Conservation (phyloP, 257 asterid genomes). For the Penstemon newberryi region DNA sequence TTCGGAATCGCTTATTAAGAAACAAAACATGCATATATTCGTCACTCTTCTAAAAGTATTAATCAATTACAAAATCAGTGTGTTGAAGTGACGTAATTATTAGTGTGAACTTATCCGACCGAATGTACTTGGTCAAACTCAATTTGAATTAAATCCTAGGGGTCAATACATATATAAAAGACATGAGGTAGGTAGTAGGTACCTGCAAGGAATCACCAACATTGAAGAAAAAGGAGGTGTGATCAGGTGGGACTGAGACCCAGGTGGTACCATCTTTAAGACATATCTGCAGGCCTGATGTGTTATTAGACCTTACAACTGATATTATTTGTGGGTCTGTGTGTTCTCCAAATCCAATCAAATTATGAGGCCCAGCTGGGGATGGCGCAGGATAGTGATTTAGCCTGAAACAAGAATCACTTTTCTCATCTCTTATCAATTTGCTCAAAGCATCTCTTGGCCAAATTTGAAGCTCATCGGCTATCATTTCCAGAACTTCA, state of each 20-base stretch:
- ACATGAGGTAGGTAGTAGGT: neutral
- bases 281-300: constrained; percentile 42
- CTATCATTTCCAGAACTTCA: constrained; percentile 49
- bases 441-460: constrained; percentile 31
- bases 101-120: no score
- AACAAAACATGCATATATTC: no score
- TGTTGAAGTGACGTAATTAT: no score
- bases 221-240: constrained; percentile 48
- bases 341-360: constrained; percentile 60
- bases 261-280: constrained; percentile 39
- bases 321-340: constrained; percentile 58
- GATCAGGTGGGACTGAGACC: constrained; percentile 51
- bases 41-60: no score
- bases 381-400: constrained; percentile 54
- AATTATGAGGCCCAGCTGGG: constrained; percentile 30
- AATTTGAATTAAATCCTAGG: no score
- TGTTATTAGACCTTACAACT: constrained; percentile 40
- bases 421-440: constrained; percentile 35
- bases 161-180: no score
- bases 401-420: constrained; percentile 47
- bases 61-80: no score
- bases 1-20: no score
- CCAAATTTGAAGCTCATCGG: constrained; percentile 32
- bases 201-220: constrained; percentile 58
- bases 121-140: no score